Conservation (phyloP, 208 protist genomes). For the Polymyxa betae region DNA sequence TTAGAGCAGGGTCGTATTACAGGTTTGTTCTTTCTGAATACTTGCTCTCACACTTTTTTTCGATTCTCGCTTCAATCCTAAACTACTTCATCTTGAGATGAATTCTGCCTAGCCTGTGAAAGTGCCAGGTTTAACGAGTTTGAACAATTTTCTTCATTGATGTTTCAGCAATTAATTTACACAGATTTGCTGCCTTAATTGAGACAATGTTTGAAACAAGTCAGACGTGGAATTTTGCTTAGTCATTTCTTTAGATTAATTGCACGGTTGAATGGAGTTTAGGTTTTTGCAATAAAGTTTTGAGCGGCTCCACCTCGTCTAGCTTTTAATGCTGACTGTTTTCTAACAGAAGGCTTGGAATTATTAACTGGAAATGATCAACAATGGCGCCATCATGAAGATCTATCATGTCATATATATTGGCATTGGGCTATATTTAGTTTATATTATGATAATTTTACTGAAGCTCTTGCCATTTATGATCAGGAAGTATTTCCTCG, state of each 20-base stretch:
- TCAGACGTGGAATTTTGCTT: no score
- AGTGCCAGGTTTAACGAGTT: no score
- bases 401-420: slow-evolving; percentile 40
- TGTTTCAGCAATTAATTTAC: not conserved
- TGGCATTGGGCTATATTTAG: slow-evolving; percentile 42
- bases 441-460: not conserved
- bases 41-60: no score
- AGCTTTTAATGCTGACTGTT: no score
- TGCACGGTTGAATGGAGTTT: no score
- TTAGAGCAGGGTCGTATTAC: not conserved
- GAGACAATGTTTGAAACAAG: no score
- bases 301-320: no score
- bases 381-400: not conserved
- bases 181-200: not conserved
- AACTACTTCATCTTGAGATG: no score
- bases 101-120: no score
- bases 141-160: not conserved
- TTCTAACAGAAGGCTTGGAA: not conserved
- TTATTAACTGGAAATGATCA: not conserved
- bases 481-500: not conserved
- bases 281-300: no score
- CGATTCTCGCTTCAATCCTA: no score
- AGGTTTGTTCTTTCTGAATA: not conserved
- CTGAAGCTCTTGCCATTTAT: not conserved
- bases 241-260: no score